Base-by-base conservation (phyloP, 2,329 filamentous ascomycete species). In the Cryphonectria radicalis region DNA sequence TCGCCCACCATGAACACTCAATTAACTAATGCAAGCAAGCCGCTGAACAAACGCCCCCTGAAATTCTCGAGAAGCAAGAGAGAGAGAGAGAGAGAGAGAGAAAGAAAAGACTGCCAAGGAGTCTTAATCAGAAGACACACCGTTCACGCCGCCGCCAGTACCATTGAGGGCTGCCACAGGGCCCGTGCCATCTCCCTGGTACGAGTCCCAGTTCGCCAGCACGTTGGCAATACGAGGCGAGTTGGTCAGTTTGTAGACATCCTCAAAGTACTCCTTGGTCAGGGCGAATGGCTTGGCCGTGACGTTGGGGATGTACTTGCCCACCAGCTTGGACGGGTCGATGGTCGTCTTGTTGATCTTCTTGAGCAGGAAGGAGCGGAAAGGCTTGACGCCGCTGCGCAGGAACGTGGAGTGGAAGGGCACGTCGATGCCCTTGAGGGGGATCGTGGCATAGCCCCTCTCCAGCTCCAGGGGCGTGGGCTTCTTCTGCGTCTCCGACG, bases 281-380 rank as follows among this genome's bases (percentile, higher is more conserved):
- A 99, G 87, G 81, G 94, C 94, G 81, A 99, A 99, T 22, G 96
- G 96, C 83, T 91, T 91, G 71, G 96, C 96, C 70, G 96, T 99
- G 76, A 99, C 97, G 83, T 99, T 99, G 77, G 96, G 96, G 76
- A 99, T 98, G 85, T 99, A 99, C 85, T 99, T 99, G 78, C 96
- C 96, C 76, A 99, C 89, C 78, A 99, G 85, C 88, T 98, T 98
- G 81, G 93, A 92, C 6, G 96, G 96, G 81, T 99, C 96, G 81
- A 99, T 98, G 68, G 93, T 97, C 35, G 95, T 98, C 90, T 97
- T 97, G 88, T 98, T 94, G 85, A 99, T 98, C 90, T 99, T 99
- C 93, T 98, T 99, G 77, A 98, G 91, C 80, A 99, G 83, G 90
- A 99, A 99, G 62, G 92, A 95, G 76, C 96, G 90, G 94, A 99